Conservation (phyloP, 2,329 filamentous ascomycete genomes). For the Ceratocystis ficicola region DNA sequence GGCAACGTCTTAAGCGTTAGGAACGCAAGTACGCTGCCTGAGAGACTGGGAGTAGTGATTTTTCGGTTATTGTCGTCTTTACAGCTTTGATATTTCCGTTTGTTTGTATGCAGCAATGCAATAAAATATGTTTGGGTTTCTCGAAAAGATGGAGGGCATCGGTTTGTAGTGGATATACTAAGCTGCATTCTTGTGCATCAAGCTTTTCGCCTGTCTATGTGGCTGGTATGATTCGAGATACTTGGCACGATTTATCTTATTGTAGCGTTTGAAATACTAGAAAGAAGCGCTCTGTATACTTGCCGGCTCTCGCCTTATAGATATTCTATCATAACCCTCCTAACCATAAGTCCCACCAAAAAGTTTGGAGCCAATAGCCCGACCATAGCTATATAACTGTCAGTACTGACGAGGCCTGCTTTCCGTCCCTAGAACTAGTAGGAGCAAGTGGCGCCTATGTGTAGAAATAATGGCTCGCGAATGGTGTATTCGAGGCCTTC, state of each 20-base stretch:
- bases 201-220: neutral
- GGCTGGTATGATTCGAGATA: neutral
- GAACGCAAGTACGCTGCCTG: conserved; percentile 9
- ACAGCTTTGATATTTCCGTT: conserved; percentile 1
- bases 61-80: neutral
- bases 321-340: neutral
- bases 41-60: neutral
- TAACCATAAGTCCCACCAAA: conserved; percentile 21
- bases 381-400: conserved; percentile 24
- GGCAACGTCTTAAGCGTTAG: conserved; percentile 26
- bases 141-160: neutral
- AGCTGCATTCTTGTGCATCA: neutral
- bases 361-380: conserved; percentile 25
- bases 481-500: conserved; percentile 18
- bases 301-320: neutral
- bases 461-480: conserved; percentile 29
- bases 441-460: conserved; percentile 28
- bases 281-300: conserved; percentile 15
- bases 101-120: neutral
- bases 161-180: neutral
- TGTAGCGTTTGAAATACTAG: neutral
- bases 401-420: conserved; percentile 26
- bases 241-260: neutral
- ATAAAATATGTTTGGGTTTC: neutral
- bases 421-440: conserved; percentile 28